A percentile compares a stretch with the other conserved stretches of the same genome.
These are phyloP conservation scores for Colletotrichum sp. DNA, from an alignment of 2,329 filamentous ascomycete species.

Conservation along the genomic window DNA sequence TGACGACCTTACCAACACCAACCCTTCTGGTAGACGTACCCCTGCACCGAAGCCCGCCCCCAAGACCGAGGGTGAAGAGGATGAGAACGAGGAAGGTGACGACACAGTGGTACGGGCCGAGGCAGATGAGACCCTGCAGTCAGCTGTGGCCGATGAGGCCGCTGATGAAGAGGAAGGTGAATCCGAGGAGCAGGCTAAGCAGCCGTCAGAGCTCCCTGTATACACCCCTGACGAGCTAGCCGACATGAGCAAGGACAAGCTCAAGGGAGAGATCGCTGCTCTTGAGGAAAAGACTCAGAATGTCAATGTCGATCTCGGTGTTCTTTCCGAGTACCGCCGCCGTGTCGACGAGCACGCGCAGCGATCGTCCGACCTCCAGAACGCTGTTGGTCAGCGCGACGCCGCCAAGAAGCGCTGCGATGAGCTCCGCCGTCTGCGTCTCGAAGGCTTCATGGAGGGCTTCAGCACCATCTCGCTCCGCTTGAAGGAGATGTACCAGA, in stretches of 20 bases:
- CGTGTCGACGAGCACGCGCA: conserved; percentile 82
- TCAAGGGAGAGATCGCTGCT: conserved; percentile 66
- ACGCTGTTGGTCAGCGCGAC: conserved; percentile 80
- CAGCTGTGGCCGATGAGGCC: conserved; percentile 27
- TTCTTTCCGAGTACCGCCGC: conserved; percentile 87
- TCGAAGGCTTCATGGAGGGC: conserved; percentile 98
- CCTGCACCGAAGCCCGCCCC: conserved; percentile 8
- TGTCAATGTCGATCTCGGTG: conserved; percentile 84
- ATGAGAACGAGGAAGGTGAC: conserved; percentile 29
- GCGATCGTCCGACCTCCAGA: conserved; percentile 82
- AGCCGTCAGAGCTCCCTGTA: conserved; percentile 69
- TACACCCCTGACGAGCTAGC: conserved; percentile 77
- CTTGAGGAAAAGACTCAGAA: conserved; percentile 79
- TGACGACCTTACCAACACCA: conserved; percentile 63
- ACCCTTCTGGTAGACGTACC: conserved; percentile 23
- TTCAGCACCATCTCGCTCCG: conserved; percentile 93
- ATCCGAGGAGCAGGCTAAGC: conserved; percentile 27
- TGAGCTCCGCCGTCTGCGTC: conserved; percentile 84
- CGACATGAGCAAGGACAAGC: conserved; percentile 66
- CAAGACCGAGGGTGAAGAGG: conserved; percentile 22
- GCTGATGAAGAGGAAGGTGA: conserved; percentile 25
- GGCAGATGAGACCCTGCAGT: conserved; percentile 19
- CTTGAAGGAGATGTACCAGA: conserved; percentile 99
- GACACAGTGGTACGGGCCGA: not conserved
- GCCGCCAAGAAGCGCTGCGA: conserved; percentile 90